Conservation (phyloP, 179 eudicot genomes). For the Vitellaria paradoxa region DNA sequence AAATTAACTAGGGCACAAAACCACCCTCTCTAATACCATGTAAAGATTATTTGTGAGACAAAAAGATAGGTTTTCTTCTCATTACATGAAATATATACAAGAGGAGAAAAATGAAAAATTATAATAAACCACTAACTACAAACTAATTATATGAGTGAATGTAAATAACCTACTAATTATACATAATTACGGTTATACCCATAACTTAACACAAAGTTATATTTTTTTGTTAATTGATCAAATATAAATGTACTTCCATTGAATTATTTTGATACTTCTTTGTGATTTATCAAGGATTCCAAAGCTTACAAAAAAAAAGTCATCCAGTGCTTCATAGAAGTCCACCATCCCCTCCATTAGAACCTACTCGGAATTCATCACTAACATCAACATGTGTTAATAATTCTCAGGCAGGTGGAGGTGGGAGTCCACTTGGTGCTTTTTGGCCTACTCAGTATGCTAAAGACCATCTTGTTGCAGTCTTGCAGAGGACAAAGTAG, state of each 20-base stretch:
- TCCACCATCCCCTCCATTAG: constrained; percentile 74
- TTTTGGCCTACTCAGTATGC: constrained; percentile 91
- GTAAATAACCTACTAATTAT: too few relatives aligned
- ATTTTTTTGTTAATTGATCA: not conserved
- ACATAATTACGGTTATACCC: too few relatives aligned
- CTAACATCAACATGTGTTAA: constrained; percentile 37
- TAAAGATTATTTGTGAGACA: too few relatives aligned
- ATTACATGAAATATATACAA: too few relatives aligned
- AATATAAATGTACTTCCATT: constrained; percentile 3
- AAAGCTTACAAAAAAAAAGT: constrained; percentile 43
- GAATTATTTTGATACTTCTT: not conserved
- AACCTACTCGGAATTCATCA: constrained; percentile 39
- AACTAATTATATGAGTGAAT: too few relatives aligned
- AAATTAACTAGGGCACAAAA: too few relatives aligned
- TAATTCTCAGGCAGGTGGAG: constrained; percentile 36
- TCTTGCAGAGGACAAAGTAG: constrained; percentile 46
- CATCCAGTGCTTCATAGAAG: constrained; percentile 73
- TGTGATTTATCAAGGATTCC: constrained; percentile 39
- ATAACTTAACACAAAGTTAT: too few relatives aligned
- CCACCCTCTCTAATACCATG: too few relatives aligned
- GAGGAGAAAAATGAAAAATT: too few relatives aligned
- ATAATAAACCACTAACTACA: too few relatives aligned
- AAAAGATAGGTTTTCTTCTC: too few relatives aligned
- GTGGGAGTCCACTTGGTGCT: constrained; percentile 62
- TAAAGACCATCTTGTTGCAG: constrained; percentile 39